These are phyloP conservation scores for Ogataea pilisensis DNA, from an alignment of 805 yeast species.

Conservation along the genomic window DNA sequence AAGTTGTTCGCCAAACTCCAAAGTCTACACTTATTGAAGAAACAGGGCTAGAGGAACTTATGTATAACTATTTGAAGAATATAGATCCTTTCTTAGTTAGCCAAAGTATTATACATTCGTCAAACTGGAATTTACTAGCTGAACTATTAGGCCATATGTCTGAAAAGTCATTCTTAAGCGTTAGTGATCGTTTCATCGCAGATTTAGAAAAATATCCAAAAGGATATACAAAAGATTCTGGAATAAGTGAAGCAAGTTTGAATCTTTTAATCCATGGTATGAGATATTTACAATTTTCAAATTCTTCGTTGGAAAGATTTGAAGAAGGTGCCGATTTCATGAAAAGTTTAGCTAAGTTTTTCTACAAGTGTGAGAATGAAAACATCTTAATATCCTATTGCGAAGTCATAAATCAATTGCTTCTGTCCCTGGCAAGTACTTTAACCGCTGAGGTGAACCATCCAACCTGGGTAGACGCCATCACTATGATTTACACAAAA, in stretches of 20 bases:
- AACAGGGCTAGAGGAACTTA: slow-evolving; percentile 84
- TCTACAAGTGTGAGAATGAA: slow-evolving; percentile 58
- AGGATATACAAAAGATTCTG: slow-evolving; percentile 33
- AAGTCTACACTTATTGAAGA: slow-evolving; percentile 71
- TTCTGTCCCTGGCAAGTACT: slow-evolving; percentile 78
- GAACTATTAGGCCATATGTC: slow-evolving; percentile 89
- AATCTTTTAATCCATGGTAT: slow-evolving; percentile 85
- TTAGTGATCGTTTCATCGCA: slow-evolving; percentile 89
- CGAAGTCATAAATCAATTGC: slow-evolving; percentile 70
- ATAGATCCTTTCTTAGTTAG: slow-evolving; percentile 75
- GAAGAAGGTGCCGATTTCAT: slow-evolving; percentile 94
- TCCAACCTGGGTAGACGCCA: slow-evolving; percentile 90
- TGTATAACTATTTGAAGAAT: slow-evolving; percentile 80
- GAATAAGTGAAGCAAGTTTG: slow-evolving; percentile 43
- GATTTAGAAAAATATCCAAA: slow-evolving; percentile 81
- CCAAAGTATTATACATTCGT: slow-evolving; percentile 70
- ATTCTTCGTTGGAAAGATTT: slow-evolving; percentile 82
- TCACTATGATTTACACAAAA: slow-evolving; percentile 54
- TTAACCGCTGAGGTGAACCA: slow-evolving; percentile 94
- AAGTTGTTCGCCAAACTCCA: slow-evolving; percentile 85
- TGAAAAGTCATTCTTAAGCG: slow-evolving; percentile 73
- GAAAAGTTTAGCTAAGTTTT: slow-evolving; percentile 82
- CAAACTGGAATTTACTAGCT: slow-evolving; percentile 93
- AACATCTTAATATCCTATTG: slow-evolving; percentile 74
- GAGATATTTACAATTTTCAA: slow-evolving; percentile 74